A percentile compares a stretch with the other conserved stretches of the same genome.
Evolutionary conservation across 805 yeast species (phyloP).

Genomic region (Huiozyma sinensis): DNA sequence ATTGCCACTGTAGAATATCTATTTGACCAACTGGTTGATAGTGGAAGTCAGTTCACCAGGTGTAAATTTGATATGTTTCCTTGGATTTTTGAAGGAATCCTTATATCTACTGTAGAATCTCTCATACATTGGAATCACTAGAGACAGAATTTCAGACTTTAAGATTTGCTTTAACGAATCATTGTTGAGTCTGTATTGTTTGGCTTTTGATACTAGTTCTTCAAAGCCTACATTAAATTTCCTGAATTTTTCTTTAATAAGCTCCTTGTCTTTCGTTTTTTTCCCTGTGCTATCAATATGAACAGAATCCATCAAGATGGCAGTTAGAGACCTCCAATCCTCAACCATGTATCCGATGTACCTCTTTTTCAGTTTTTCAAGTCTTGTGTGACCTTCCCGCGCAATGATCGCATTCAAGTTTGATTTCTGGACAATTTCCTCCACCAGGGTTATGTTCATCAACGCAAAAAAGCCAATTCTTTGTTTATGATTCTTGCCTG

Average conservation of each 20-base stretch:
- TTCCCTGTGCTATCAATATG: conserved; percentile 40
- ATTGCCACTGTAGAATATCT: background rate
- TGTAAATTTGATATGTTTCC: conserved; percentile 29
- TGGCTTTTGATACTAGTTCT: conserved; percentile 55
- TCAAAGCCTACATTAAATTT: conserved; percentile 80
- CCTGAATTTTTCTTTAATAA: conserved; percentile 72
- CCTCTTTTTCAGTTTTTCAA: conserved; percentile 60
- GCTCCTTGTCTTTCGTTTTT: conserved; percentile 67
- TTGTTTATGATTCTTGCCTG: conserved; percentile 26
- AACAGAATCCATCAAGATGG: conserved; percentile 69
- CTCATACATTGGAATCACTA: conserved; percentile 74
- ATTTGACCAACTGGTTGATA: conserved; percentile 20
- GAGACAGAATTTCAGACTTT: conserved; percentile 55
- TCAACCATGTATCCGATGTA: conserved; percentile 60
- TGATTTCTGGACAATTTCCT: conserved; percentile 55
- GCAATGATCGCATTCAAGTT: conserved; percentile 48
- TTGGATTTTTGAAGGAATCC: conserved; percentile 27
- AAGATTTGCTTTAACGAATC: conserved; percentile 51
- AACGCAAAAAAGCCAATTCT: conserved; percentile 59
- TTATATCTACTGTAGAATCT: conserved; percentile 64
- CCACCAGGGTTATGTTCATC: conserved; percentile 63
- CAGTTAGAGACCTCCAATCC: conserved; percentile 74
- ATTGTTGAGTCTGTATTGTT: conserved; percentile 56
- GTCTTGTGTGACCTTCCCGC: conserved; percentile 44
- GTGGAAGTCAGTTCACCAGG: conserved; percentile 23